phyloP scores from a whole-genome alignment of 306 rosid genomes.

The Dalbergia oliveri region DNA sequence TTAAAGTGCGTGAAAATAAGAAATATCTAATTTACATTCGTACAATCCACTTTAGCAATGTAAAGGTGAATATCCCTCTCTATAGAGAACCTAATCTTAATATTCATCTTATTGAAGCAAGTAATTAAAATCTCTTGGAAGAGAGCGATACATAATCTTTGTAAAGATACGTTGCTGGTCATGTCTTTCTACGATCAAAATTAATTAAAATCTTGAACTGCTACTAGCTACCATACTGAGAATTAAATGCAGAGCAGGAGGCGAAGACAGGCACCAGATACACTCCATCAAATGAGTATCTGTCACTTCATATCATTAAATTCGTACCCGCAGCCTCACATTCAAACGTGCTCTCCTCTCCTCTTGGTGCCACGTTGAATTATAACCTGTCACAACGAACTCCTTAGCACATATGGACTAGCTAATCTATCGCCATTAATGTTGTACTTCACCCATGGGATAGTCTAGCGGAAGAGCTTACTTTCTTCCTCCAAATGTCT shows the following conservation, averaged over 20 bases:
- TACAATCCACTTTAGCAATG: too few relatives aligned
- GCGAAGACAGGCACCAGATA: constrained; percentile 4
- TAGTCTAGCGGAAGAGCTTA: too few relatives aligned
- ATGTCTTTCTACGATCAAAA: constrained; percentile 20
- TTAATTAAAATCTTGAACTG: constrained; percentile 31
- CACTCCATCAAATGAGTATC: constrained; percentile 24
- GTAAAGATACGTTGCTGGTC: constrained; percentile 3
- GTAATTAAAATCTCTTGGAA: too few relatives aligned
- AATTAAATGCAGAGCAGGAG: constrained; percentile 51
- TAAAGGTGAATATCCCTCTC: too few relatives aligned
- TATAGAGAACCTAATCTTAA: too few relatives aligned
- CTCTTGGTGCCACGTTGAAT: background rate
- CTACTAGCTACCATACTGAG: constrained; percentile 42
- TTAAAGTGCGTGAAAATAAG: too few relatives aligned
- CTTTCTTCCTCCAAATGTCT: too few relatives aligned
- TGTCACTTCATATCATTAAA: constrained; percentile 45
- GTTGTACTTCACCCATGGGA: too few relatives aligned
- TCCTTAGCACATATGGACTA: constrained; percentile 22
- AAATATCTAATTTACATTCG: too few relatives aligned
- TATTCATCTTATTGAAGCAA: too few relatives aligned
- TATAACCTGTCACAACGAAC: constrained; percentile 31
- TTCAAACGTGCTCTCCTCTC: background rate
- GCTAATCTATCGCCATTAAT: constrained; percentile 24
- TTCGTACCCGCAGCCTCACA: constrained; percentile 30
- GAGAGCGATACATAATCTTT: background rate